Base-by-base conservation (phyloP, 2,329 filamentous ascomycete species). In the Magnaporthiopsis rhizophila region DNA sequence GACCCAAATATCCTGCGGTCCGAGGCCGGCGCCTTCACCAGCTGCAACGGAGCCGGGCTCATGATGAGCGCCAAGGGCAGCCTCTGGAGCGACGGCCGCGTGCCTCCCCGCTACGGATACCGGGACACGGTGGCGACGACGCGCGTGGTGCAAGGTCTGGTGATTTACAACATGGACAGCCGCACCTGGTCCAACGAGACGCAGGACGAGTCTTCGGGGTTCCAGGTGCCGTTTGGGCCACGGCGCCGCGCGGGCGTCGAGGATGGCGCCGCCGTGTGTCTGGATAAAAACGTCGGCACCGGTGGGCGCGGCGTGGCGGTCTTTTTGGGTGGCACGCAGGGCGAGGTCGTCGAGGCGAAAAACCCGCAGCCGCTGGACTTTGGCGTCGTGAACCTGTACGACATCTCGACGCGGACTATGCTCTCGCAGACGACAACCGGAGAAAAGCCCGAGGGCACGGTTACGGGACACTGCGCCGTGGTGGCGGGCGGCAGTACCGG, bases 391-490 rank as follows among this genome's bases (percentile, higher is more conserved):
- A 70, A 67, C 2, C 66, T 78, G 18, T 72, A 72, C 64, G 73
- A 78, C 63, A 71, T 74, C 9, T 66, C 70, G 21, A 70, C 69
- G 3, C 67, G 70, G n/a, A 68, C 67, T 56, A 79, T 75, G 75
- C 71, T 74, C 53, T 69, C 65, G 7, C 76, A 79, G 64, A 64
- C 64, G 24, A 73, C 74, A 4, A 74, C 68, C 0, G 76, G 75
- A 8, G 66, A 63, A 11, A 65, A 67, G 4, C 75, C 76, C 1
- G 66, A 68, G 0, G 50, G 32, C 4, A 45, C 59, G 3, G 15
- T 61, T 62, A 61, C 0, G 26, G 67, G 69, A 2, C 72, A 74
- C 56, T 79, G 77, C 62, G 70, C 68, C 21, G 74, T 74, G 1
- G 77, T 71, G 1, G 72, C 30, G 12, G 15, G 45, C 2, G 15